phyloP scores from a whole-genome alignment of 1,139 yeast species.

The Candida tetrigidarum region DNA sequence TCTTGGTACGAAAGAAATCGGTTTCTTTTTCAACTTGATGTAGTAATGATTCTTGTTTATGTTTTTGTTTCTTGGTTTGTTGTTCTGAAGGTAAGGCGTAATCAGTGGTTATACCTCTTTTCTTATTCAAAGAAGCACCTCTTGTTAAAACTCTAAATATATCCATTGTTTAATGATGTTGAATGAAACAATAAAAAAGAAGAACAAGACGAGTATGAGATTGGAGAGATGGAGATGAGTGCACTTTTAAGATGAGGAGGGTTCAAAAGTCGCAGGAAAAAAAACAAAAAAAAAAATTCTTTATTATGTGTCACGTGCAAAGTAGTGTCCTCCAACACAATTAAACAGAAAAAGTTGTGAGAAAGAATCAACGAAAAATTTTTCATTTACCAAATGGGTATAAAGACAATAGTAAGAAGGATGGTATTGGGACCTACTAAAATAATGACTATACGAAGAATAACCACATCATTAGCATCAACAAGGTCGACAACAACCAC shows the following conservation, averaged over 20 bases:
- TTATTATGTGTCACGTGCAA: too few species aligned
- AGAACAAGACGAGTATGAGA: background rate
- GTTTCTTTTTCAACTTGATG: slow-evolving; percentile 61
- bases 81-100: slow-evolving; percentile 41
- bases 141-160: slow-evolving; percentile 82
- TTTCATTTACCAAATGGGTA: slow-evolving; percentile 1
- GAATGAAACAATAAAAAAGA: background rate
- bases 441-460: slow-evolving; percentile 22
- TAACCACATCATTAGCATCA: slow-evolving; percentile 7
- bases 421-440: too few species aligned
- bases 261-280: background rate
- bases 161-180: slow-evolving; percentile 61
- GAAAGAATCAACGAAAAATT: slow-evolving; percentile 8
- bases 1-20: slow-evolving; percentile 71
- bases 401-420: too few species aligned
- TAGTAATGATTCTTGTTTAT: slow-evolving; percentile 40
- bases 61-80: slow-evolving; percentile 23
- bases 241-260: background rate
- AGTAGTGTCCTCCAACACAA: too few species aligned
- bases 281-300: too few species aligned
- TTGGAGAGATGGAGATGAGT: slow-evolving; percentile 3
- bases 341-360: too few species aligned
- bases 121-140: slow-evolving; percentile 78
- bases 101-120: slow-evolving; percentile 47
- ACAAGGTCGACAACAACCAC: background rate